These are phyloP conservation scores for Colletotrichum sojae DNA, from an alignment of 2,329 filamentous ascomycete genomes.

Conservation along the genomic window DNA sequence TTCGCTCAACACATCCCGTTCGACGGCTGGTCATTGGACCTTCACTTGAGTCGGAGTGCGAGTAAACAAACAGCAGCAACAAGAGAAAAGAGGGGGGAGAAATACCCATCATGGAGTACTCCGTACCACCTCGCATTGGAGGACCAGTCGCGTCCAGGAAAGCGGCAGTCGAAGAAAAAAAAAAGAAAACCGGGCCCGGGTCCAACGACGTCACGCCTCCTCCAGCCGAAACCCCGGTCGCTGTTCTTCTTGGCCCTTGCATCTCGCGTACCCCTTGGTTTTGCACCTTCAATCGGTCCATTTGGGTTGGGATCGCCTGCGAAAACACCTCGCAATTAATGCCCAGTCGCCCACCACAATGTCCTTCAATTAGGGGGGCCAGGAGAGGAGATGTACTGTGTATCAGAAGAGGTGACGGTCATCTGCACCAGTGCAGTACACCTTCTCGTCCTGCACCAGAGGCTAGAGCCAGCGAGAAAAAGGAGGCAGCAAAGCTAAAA, in stretches of 20 bases:
- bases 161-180: constrained; percentile 27
- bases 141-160: constrained; percentile 17
- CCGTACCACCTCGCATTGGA: neutral
- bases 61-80: neutral
- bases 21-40: neutral
- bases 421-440: neutral
- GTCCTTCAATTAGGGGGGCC: constrained; percentile 1
- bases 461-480: constrained; percentile 8
- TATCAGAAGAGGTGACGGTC: neutral
- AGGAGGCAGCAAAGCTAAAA: constrained; percentile 37
- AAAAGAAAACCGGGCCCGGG: constrained; percentile 31
- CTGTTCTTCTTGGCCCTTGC: constrained; percentile 38
- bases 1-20: neutral
- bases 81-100: neutral
- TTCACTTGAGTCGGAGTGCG: neutral
- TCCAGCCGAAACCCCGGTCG: constrained; percentile 34
- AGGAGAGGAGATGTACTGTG: constrained; percentile 6
- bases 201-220: constrained; percentile 41
- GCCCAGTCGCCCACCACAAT: constrained; percentile 16
- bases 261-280: constrained; percentile 34
- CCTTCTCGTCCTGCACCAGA: neutral
- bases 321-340: constrained; percentile 32
- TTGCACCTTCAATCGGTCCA: constrained; percentile 32
- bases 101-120: no score
- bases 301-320: constrained; percentile 30